phyloP scores from a whole-genome alignment of 2,329 filamentous ascomycete species.

The Fusarium sp. region DNA sequence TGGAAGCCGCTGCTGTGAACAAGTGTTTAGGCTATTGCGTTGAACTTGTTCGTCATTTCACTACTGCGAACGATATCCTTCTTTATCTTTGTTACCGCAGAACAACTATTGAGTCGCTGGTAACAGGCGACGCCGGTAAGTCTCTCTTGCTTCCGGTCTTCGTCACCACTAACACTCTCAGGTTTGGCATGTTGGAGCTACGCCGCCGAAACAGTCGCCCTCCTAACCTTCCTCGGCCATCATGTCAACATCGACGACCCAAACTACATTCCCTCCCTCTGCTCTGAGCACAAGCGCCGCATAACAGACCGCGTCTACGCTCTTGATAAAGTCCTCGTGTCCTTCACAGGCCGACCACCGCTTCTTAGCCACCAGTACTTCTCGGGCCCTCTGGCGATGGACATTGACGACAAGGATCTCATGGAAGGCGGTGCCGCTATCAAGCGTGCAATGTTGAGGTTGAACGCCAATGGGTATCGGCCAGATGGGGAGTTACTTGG shows the following conservation, averaged over 20 bases:
- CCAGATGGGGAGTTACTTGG: slow-evolving; percentile 55
- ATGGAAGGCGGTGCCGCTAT: slow-evolving; percentile 54
- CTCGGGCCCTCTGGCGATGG: slow-evolving; percentile 64
- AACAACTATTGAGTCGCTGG: slow-evolving; percentile 51
- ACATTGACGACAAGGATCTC: slow-evolving; percentile 62
- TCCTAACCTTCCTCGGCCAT: slow-evolving; percentile 52
- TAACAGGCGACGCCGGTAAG: slow-evolving; percentile 56
- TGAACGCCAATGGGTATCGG: slow-evolving; percentile 66
- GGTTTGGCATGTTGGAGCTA: slow-evolving; percentile 53
- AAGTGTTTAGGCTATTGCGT: slow-evolving; percentile 48
- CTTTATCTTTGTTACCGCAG: slow-evolving; percentile 53
- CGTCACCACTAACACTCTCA: slow-evolving; percentile 23
- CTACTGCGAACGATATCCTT: slow-evolving; percentile 52
- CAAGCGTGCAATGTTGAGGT: slow-evolving; percentile 29
- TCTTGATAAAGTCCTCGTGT: slow-evolving; percentile 62
- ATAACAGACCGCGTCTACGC: slow-evolving; percentile 53
- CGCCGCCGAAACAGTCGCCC: slow-evolving; percentile 52
- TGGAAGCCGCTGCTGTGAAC: neutral
- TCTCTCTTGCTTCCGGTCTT: neutral
- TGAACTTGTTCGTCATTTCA: slow-evolving; percentile 45
- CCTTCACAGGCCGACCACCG: slow-evolving; percentile 67
- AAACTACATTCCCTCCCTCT: slow-evolving; percentile 48
- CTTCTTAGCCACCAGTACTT: slow-evolving; percentile 64
- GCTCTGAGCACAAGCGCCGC: slow-evolving; percentile 49
- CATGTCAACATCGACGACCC: slow-evolving; percentile 44